Base-by-base conservation (phyloP, 306 rosid species). In the Trichosanthes truncata region DNA sequence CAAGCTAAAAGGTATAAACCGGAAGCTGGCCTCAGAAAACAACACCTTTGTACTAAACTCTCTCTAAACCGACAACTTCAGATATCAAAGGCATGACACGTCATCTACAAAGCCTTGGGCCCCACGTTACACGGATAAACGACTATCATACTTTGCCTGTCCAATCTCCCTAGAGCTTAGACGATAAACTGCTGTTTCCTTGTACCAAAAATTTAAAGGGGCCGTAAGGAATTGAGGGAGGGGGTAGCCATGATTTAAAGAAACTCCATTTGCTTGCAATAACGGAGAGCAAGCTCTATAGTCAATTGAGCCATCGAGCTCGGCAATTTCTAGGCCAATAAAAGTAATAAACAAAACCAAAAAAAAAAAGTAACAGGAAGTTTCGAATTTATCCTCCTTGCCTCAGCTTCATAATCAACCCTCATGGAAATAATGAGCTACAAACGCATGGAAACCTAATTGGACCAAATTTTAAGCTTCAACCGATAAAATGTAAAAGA, bases 401-500 rank as follows among this genome's bases (percentile, higher is more conserved):
- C 38, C 57, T 72, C 60, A 60, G 48, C 25, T 48, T 73, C 26
- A 31, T 25, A 43, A 48, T 8, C 78, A 46, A 48, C 1, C 25
- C 41, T 43, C 40, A 48, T 1, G 1, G 9, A 48, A 73, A 45
- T 17, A 73, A 46, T 4, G 53, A 73, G n/a, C 60, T 73, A 48
- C 23, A 18, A 73, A 38, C 6, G n/a, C 78, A 46, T 25, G 17
- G 66, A 38, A 53, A 79, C 80, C 83, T 63, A 72, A 82, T 71
- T 80, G 15, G 4, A 74, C 56, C 83, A 49, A 78, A 20, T 36
- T 74, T 5, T 3, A 15, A 48, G 9, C 60, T 52, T 1, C 49
- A 57, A 68, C 65, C 9, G 63, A 86, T 66, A 72, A 23, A 87
- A 73, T 10, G 86, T 56, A 77, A 15, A 26, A 73, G 56, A 79